Base-by-base conservation (phyloP, 2,329 filamentous ascomycete species). In the Parastagonospora nodorum region DNA sequence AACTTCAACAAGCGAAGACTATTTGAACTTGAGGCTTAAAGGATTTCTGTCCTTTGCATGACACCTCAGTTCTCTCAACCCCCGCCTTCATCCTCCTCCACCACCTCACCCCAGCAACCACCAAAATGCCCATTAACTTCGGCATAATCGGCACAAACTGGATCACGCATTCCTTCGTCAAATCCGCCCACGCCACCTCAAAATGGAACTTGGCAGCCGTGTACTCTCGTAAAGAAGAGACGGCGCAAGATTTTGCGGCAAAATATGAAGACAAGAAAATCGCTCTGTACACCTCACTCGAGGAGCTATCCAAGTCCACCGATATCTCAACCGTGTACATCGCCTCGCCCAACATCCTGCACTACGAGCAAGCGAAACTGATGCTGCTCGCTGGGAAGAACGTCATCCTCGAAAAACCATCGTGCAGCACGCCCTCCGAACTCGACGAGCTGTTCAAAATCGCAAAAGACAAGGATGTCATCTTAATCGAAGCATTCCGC, bases 341-440 rank as follows among this genome's bases (percentile, higher is more conserved):
- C 48, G 78, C 78, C 16, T 78, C 75, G 11, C 78, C 78, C 31
- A 80, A 80, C 66, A 74, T 73, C 35, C 68, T 78, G 36, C 78
- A 80, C 67, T 76, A 75, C 63, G 66, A 63, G 33, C 78, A 80
- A 53, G 75, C 78, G 12, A 77, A 77, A 51, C 58, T 64, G 12
- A 65, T 77, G 32, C 68, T 81, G 30, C 38, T 61, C 4, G 77
- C 74, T 2, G 71, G 74, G 43, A 80, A 80, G 57, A 74, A 81
- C 58, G 77, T 80, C 51, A 72, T 81, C 28, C 64, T 81, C n/a
- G 78, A 81, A 61, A 81, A 81, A 60, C 78, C 78, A 5, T 74
- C 76, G 0, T 77, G 77, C 24, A 74, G 71, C 19, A 80, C 74
- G 1, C 58, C 68, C 24, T 54, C 60, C 2, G 76, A 80, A 55